Conservation (phyloP, 2,329 filamentous ascomycete genomes). For the Fusarium sp. region DNA sequence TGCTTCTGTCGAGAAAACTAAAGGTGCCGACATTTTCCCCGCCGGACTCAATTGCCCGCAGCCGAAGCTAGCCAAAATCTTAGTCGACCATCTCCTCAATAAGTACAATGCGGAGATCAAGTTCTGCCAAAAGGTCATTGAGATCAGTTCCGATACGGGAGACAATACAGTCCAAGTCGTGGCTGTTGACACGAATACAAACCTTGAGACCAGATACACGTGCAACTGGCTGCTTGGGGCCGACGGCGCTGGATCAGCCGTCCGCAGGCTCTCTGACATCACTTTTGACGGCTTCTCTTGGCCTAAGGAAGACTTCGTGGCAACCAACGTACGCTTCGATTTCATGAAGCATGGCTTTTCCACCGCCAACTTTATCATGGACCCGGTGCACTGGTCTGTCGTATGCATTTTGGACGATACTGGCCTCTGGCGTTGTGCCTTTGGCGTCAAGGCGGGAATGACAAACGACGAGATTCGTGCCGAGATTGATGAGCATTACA, state of each 20-base stretch:
- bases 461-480: neutral
- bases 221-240: neutral
- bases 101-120: neutral
- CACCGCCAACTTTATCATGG: neutral
- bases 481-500: neutral
- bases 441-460: neutral
- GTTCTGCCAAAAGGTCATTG: neutral
- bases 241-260: neutral
- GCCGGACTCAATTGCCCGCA: neutral
- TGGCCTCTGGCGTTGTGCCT: neutral
- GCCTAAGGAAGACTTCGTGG: neutral
- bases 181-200: neutral
- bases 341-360: neutral
- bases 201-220: neutral
- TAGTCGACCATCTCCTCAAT: neutral
- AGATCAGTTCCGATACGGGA: fast-evolving
- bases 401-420: neutral
- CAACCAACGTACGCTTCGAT: neutral
- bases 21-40: neutral
- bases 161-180: neutral
- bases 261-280: neutral
- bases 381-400: neutral
- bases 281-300: neutral
- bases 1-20: neutral
- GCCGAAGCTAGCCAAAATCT: neutral